Evolutionary conservation across 331 rosid genomes (phyloP).

Genomic region (Prunus yedoensis): DNA sequence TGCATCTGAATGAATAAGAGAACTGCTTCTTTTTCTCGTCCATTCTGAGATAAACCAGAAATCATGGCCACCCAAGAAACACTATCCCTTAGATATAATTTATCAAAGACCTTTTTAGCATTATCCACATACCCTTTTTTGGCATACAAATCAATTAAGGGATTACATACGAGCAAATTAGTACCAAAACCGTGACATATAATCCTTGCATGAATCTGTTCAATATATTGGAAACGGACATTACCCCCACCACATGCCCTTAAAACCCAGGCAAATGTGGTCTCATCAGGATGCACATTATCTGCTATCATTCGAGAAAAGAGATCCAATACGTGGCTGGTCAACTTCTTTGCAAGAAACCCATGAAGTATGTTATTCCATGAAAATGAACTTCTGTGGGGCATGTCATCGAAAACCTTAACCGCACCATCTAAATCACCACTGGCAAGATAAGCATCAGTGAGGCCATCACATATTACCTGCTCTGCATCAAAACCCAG

Average conservation of each 20-base stretch:
- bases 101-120: constrained; percentile 63
- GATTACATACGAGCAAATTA: constrained; percentile 54
- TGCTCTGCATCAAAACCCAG: constrained; percentile 53
- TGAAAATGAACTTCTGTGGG: constrained; percentile 37
- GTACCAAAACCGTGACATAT: constrained; percentile 57
- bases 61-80: constrained; percentile 91
- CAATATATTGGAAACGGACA: constrained; percentile 48
- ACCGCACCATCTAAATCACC: constrained; percentile 48
- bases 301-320: constrained; percentile 48
- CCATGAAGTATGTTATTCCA: constrained; percentile 67
- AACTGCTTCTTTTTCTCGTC: constrained; percentile 68
- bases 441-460: constrained; percentile 46
- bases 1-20: constrained; percentile 68
- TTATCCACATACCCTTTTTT: constrained; percentile 52
- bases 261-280: constrained; percentile 54
- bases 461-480: constrained; percentile 44
- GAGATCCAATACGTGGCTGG: constrained; percentile 38
- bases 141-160: constrained; percentile 64
- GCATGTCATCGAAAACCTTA: constrained; percentile 61
- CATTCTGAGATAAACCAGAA: constrained; percentile 77
- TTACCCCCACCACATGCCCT: constrained; percentile 56
- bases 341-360: constrained; percentile 38
- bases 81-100: constrained; percentile 50
- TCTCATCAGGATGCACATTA: constrained; percentile 48
- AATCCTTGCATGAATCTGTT: constrained; percentile 66